Percentiles rank a stretch among this genome's conserved stretches.
phyloP scores from a whole-genome alignment of 805 yeast genomes.

The Sugiyamaella marilandica region DNA sequence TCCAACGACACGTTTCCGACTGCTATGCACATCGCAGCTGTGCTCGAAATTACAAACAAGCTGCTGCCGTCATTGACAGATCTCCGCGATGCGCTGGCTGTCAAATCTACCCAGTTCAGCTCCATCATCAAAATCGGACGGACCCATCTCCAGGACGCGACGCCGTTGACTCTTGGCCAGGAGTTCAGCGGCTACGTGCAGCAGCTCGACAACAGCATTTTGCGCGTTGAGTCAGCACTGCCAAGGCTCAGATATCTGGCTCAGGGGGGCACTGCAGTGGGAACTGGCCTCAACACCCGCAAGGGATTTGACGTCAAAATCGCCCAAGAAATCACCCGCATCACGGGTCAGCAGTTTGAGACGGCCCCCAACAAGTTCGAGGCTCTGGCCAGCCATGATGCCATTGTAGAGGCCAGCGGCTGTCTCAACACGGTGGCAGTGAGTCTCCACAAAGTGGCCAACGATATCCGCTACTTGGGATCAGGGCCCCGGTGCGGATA shows the following conservation, averaged over 20 bases:
- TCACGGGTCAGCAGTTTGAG: constrained; percentile 83
- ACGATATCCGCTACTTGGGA: constrained; percentile 96
- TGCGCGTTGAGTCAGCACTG: constrained; percentile 70
- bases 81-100: constrained; percentile 72
- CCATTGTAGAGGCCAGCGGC: constrained; percentile 95
- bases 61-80: constrained; percentile 78
- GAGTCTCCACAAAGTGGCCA: constrained; percentile 92
- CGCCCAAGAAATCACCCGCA: constrained; percentile 77
- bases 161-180: constrained; percentile 96
- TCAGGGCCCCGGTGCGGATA: constrained; percentile 99
- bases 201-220: constrained; percentile 87
- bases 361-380: constrained; percentile 99
- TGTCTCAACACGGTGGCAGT: constrained; percentile 93
- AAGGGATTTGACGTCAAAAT: constrained; percentile 83
- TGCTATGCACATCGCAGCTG: constrained; percentile 99
- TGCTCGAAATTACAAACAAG: constrained; percentile 69
- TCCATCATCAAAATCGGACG: constrained; percentile 97
- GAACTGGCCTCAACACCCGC: constrained; percentile 94
- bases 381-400: constrained; percentile 98
- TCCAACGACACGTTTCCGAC: constrained; percentile 99
- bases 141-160: constrained; percentile 98
- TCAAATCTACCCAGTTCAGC: constrained; percentile 75
- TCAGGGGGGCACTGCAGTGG: constrained; percentile 99
- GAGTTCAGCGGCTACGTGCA: constrained; percentile 96
- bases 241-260: constrained; percentile 79